Evolutionary conservation across 2,329 filamentous ascomycete genomes (phyloP), one percentile per base, ranked within the genome.

Genomic region (Penicillium sclerotiorum): DNA sequence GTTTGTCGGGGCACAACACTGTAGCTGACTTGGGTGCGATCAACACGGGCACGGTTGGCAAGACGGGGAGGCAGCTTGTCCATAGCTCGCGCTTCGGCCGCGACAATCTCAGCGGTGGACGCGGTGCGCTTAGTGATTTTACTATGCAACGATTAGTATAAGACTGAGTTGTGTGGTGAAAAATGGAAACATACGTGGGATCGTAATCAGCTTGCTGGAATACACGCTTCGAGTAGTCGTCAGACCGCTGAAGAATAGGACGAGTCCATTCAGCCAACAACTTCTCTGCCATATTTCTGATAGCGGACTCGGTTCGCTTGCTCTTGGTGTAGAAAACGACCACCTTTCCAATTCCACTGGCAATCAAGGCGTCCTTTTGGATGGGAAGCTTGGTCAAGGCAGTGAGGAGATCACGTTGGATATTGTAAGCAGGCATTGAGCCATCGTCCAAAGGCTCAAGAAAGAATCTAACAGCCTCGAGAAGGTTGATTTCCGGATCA

Each of bases 261-360:
- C 94, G 82, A 57, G 91, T 96, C 94, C 94, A 99, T 68, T 97
- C 93, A 49, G 89, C 90, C 49, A 96, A 80, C n/a, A 97, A 79
- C 41, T 89, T 85, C 76, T 97, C 92, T 0, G 94, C 94, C 75
- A 92, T 90, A 59, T 93, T 86, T 78, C 96, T 96, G 78, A 99
- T 96, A 53, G 80, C 82, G 4, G 87, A 78, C 73, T 97, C 90
- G 1, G 92, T 88, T 59, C 90, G 87, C 76, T 92, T 95, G 77
- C 89, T 95, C 73, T 92, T 92, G 43, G 92, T 96, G 75, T 99
- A 99, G 76, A 96, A 99, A 55, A 95, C 83, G 45, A 96, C 88
- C 40, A 99, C 90, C 71, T 96, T 96, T 66, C 94, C 94, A 57
- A 99, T 94, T 17, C 93, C 92, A 62, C 90, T 95, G 58, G 91